Evolutionary conservation across 345 rosid species (phyloP).

Genomic region (Linum tenue): DNA sequence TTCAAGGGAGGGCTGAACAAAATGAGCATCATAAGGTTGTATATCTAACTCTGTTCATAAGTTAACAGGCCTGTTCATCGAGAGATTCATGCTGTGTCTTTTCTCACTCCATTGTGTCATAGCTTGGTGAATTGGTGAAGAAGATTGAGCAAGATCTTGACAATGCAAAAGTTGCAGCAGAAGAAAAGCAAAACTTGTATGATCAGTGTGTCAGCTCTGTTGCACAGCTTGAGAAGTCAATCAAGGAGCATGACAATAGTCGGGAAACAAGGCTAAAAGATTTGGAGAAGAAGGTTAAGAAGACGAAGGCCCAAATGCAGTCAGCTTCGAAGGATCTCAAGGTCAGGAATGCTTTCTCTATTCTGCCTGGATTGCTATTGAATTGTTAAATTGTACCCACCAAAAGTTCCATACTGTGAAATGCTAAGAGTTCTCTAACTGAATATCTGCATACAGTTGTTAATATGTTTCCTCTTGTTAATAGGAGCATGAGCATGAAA

Average conservation of each 20-base stretch:
- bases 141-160: constrained; percentile 72
- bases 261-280: constrained; percentile 74
- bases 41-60: constrained; percentile 2
- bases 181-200: constrained; percentile 58
- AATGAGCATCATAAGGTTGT: constrained; percentile 96
- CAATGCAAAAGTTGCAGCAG: constrained; percentile 49
- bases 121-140: constrained; percentile 83
- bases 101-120: constrained; percentile 2
- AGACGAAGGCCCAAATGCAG: constrained; percentile 61
- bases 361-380: neutral
- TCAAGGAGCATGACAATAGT: constrained; percentile 69
- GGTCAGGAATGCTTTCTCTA: constrained; percentile 24
- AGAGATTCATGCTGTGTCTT: constrained; percentile 1
- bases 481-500: constrained; percentile 69
- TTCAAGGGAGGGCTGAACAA: constrained; percentile 85
- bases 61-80: constrained; percentile 9
- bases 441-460: constrained; percentile 2
- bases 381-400: constrained; percentile 1
- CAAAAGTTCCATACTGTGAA: neutral
- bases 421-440: neutral
- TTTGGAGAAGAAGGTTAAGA: constrained; percentile 63
- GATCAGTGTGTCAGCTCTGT: constrained; percentile 44
- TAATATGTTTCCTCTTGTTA: constrained; percentile 16
- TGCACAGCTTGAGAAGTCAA: constrained; percentile 58
- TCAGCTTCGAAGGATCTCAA: constrained; percentile 68